Base-by-base conservation (phyloP, 225 moss, liverwort and hornwort species). In the Polytrichum formosum region DNA sequence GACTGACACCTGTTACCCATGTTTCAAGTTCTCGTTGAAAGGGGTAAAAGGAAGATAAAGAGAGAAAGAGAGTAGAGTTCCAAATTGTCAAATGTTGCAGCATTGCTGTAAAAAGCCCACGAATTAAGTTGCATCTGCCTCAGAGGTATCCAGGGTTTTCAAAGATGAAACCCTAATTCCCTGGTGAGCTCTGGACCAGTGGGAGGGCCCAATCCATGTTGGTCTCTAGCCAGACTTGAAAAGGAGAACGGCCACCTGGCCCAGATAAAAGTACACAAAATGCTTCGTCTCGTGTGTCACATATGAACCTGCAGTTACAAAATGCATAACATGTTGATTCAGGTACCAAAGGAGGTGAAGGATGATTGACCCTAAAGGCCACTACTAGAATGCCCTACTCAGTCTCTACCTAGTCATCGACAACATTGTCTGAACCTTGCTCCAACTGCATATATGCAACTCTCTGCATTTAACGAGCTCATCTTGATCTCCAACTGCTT, bases 211-310 rank as follows among this genome's bases (percentile, higher is more conserved):
- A 63, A 70, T 73, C 73, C 73, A 59, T 70, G 55, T 37, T 73
- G 27, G 25, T 75, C 66, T 53, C 71, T 83, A 89, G 70, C 91
- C 90, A 67, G 93, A 97, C 79, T 97, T 97, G 74, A 97, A 97
- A 70, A 97, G 76, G 54, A 97, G 90, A 61, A 97, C 96, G 6
- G 96, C 93, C 68, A 97, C 93, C 89, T 97, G 93, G 72, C 96
- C 96, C 33, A 97, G 86, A 78, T 97, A 97, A 83, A 97, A 93
- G 70, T 97, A 97, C 53, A 97, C 93, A 69, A 97, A 97, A 76
- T 97, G 96, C 83, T 93, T 93, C 31, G 96, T 87, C 83, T 97
- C 93, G 65, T 97, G 96, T 27, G 96, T 97, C 74, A 97, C 93
- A 77, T 97, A 97, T 68, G 96, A 97, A 77, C 96, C 93, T 97